Conservation (phyloP, 257 asterid species). For the Solanum ossicruentum region DNA sequence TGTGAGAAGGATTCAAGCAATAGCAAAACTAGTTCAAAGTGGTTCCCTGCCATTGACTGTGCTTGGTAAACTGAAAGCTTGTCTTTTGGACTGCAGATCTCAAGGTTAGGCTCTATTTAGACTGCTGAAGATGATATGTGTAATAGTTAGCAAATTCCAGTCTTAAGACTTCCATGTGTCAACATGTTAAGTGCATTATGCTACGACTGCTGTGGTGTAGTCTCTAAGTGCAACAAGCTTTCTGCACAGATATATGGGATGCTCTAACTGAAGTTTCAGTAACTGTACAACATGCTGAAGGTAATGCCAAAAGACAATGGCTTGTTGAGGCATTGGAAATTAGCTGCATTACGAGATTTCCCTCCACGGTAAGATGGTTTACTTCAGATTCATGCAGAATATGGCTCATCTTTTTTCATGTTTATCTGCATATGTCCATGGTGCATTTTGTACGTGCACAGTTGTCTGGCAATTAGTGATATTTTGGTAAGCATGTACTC, state of each 20-base stretch:
- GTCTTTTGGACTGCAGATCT: conserved; percentile 38
- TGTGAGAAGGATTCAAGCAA: conserved; percentile 51
- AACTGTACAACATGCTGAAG: conserved; percentile 52
- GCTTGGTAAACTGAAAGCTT: conserved; percentile 54
- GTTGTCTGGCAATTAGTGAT: background rate
- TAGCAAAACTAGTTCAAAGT: conserved; percentile 62
- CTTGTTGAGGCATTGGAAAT: conserved; percentile 68
- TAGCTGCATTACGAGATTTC: conserved; percentile 63
- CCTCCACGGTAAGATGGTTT: conserved; percentile 66
- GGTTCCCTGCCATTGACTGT: conserved; percentile 56
- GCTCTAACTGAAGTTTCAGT: conserved; percentile 53
- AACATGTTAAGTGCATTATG: background rate
- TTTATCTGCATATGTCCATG: background rate
- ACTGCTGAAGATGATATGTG: background rate
- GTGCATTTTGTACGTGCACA: background rate
- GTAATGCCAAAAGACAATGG: conserved; percentile 65
- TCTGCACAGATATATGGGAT: conserved; percentile 63
- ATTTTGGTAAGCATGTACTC: background rate
- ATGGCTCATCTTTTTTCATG: background rate
- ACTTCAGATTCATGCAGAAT: background rate
- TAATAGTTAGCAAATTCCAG: background rate
- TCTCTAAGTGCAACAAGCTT: background rate
- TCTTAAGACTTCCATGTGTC: background rate
- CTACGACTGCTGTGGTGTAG: background rate
- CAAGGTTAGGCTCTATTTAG: conserved; percentile 41